A percentile compares a stretch with the other conserved stretches of the same genome.
Evolutionary conservation across 768 basidiomycete genomes (phyloP).

Genomic region (Sporobolomyces phaffii): DNA sequence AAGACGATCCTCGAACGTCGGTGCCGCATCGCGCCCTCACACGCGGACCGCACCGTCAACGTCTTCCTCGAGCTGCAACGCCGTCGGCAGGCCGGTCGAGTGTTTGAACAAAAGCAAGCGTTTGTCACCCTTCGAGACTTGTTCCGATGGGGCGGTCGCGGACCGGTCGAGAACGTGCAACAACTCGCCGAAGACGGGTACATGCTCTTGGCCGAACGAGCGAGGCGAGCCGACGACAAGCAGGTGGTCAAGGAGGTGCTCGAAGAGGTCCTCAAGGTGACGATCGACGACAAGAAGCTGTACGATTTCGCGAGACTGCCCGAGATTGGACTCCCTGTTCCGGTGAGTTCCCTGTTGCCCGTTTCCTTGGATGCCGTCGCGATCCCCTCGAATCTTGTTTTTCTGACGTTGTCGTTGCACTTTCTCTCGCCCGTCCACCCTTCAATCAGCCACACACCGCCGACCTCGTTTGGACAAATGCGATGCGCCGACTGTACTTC

Average conservation of each 20-base stretch:
- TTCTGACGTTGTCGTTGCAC: too few relatives aligned
- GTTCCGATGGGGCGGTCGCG: slow-evolving; percentile 92
- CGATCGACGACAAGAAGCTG: slow-evolving; percentile 63
- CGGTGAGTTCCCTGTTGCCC: slow-evolving; percentile 23
- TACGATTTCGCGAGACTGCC: slow-evolving; percentile 51
- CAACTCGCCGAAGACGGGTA: slow-evolving; percentile 93
- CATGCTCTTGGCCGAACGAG: slow-evolving; percentile 91
- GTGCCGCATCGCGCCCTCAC: slow-evolving; percentile 87
- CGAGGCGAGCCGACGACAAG: slow-evolving; percentile 78
- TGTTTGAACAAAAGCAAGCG: slow-evolving; percentile 95
- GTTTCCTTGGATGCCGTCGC: slow-evolving; percentile 9
- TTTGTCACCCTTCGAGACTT: slow-evolving; percentile 95
- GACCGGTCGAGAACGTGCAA: slow-evolving; percentile 72
- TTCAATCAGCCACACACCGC: slow-evolving; percentile 4
- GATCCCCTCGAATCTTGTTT: too few relatives aligned
- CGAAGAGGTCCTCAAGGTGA: slow-evolving; percentile 79
- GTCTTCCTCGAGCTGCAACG: slow-evolving; percentile 92
- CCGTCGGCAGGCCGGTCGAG: slow-evolving; percentile 77
- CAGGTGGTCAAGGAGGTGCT: slow-evolving; percentile 84
- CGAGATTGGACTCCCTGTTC: slow-evolving; percentile 38
- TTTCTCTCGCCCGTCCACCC: too few relatives aligned
- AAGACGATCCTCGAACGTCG: slow-evolving; percentile 89
- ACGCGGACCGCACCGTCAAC: slow-evolving; percentile 77
- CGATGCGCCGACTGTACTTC: slow-evolving; percentile 83
- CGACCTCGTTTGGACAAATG: slow-evolving; percentile 78